Conservation (phyloP, 1,284 basidiomycete genomes). For the Golubevia sp. region DNA sequence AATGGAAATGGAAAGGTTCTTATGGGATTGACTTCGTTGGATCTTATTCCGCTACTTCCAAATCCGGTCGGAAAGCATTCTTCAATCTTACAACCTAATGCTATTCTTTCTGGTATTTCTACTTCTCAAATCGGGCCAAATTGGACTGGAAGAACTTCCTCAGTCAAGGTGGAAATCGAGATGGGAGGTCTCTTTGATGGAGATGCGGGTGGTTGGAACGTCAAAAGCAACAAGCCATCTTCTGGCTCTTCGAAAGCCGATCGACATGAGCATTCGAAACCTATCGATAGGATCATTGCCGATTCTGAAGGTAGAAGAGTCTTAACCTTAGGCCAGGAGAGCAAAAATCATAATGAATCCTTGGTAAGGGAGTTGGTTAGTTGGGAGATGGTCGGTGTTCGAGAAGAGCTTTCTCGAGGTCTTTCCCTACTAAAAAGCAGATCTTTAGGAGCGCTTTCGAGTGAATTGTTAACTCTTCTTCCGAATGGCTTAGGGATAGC, state of each 20-base stretch:
- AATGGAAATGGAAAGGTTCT: no score
- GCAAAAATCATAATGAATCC: no score
- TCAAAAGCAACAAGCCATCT: background rate
- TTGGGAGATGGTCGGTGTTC: no score
- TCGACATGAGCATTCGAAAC: background rate
- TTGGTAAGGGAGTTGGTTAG: no score
- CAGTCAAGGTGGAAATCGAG: slow-evolving; percentile 19
- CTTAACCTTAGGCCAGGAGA: no score
- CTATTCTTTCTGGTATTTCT: slow-evolving; percentile 16
- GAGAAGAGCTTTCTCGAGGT: no score
- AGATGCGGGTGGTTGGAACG: background rate
- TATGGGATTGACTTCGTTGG: background rate
- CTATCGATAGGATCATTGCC: background rate
- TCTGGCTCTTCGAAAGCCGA: background rate
- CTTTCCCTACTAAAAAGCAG: no score
- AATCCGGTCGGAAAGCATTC: background rate
- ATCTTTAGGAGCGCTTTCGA: no score
- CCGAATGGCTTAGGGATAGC: no score
- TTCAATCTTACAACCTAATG: background rate
- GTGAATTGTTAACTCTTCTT: no score
- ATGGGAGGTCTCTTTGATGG: slow-evolving; percentile 20
- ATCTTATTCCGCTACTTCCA: background rate
- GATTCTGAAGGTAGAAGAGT: background rate
- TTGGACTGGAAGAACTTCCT: no score
- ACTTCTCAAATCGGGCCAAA: slow-evolving; percentile 34